Conservation (phyloP, 2,329 filamentous ascomycete genomes). For the Ophiostoma quercus region DNA sequence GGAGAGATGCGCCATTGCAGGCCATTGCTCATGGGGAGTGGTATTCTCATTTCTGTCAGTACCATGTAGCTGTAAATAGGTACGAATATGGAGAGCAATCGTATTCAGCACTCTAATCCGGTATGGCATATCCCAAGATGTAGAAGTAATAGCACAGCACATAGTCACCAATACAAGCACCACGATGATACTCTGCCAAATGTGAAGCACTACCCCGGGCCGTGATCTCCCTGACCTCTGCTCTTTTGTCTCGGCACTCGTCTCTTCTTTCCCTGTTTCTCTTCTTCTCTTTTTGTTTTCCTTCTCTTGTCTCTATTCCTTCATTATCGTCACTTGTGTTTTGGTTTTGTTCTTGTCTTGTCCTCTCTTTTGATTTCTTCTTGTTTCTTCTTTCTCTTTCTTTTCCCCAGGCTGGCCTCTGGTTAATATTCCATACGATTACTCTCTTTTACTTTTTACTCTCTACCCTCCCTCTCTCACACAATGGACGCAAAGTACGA, state of each 20-base stretch:
- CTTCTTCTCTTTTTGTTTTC: neutral
- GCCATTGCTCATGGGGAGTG: constrained; percentile 5
- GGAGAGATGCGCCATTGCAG: neutral
- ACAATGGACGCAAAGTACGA: constrained; percentile 26
- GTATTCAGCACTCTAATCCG: neutral
- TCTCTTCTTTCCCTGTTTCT: neutral
- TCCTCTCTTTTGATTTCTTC: neutral
- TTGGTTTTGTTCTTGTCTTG: neutral
- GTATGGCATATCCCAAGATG: neutral
- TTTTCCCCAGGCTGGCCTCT: constrained; percentile 3
- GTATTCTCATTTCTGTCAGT: neutral
- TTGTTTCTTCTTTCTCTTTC: neutral
- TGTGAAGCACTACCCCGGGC: constrained; percentile 8
- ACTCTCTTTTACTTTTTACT: neutral
- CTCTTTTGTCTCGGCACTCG: neutral
- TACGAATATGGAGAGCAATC: neutral
- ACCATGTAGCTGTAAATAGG: neutral
- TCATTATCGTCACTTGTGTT: neutral
- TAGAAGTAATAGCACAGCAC: neutral
- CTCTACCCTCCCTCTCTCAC: neutral
- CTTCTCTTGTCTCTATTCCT: neutral
- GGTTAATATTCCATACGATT: neutral
- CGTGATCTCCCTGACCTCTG: constrained; percentile 11
- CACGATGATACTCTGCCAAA: constrained; percentile 2
- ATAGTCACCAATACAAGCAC: neutral